Evolutionary conservation across 768 basidiomycete species (phyloP).

Genomic region (Amanita muscaria): DNA sequence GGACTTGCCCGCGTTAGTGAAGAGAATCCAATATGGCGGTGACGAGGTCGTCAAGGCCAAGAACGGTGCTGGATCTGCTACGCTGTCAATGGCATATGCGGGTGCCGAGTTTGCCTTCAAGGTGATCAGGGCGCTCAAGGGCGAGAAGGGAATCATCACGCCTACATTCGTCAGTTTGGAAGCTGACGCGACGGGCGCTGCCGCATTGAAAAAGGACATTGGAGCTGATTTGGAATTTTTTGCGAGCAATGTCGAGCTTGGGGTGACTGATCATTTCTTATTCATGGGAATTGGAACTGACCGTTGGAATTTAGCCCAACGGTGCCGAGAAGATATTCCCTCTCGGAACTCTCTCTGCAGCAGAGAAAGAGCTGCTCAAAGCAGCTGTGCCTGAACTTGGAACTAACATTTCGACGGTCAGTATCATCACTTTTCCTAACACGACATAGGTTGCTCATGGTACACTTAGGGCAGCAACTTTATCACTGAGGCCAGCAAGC

Average conservation of each 20-base stretch:
- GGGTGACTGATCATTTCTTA: constrained; percentile 43
- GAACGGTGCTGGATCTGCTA: constrained; percentile 88
- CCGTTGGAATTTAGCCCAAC: constrained; percentile 38
- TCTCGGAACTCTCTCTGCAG: constrained; percentile 66
- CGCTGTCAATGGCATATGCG: constrained; percentile 95
- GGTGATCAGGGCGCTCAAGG: constrained; percentile 75
- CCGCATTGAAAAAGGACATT: constrained; percentile 72
- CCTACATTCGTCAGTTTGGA: constrained; percentile 79
- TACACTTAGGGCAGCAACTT: constrained; percentile 26
- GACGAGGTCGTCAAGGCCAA: constrained; percentile 99
- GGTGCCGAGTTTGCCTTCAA: constrained; percentile 85
- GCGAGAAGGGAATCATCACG: constrained; percentile 79
- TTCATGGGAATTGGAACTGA: constrained; percentile 6
- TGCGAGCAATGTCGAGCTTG: constrained; percentile 81
- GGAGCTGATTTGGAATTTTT: constrained; percentile 78
- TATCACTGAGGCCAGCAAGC: constrained; percentile 21
- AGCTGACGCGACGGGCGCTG: constrained; percentile 62
- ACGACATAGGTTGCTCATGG: not conserved
- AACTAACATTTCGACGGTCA: constrained; percentile 63
- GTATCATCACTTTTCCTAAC: constrained; percentile 13
- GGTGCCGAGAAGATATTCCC: constrained; percentile 78
- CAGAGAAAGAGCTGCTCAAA: constrained; percentile 68
- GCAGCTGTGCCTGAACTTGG: constrained; percentile 76
- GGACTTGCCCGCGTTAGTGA: constrained; percentile 51
- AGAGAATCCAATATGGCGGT: constrained; percentile 92